phyloP scores from a whole-genome alignment of 2,329 filamentous ascomycete species.

The Penicillium crustosum region DNA sequence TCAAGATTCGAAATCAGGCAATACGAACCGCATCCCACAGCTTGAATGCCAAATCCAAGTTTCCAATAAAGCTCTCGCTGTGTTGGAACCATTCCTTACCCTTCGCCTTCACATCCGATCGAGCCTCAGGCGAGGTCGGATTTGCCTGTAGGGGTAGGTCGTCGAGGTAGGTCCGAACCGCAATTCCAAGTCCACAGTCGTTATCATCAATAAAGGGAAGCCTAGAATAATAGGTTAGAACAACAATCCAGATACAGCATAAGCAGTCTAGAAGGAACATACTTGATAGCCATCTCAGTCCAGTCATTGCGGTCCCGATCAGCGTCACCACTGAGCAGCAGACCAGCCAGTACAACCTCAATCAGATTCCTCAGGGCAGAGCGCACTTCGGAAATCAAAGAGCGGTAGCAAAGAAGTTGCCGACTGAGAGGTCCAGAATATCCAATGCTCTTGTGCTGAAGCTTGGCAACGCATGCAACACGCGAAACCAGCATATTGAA shows the following conservation, averaged over 20 bases:
- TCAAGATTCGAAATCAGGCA: not conserved
- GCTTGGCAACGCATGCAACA: constrained; percentile 76
- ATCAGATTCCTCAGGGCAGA: constrained; percentile 77
- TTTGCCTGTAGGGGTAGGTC: constrained; percentile 58
- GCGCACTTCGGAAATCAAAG: constrained; percentile 76
- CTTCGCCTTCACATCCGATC: constrained; percentile 52
- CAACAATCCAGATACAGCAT: not conserved
- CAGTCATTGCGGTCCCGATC: constrained; percentile 68
- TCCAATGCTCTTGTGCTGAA: constrained; percentile 80
- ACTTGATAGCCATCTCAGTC: constrained; percentile 71
- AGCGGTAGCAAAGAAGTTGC: constrained; percentile 82
- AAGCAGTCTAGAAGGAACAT: constrained; percentile 33
- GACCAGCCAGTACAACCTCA: constrained; percentile 75
- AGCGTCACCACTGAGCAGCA: constrained; percentile 79
- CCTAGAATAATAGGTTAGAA: constrained; percentile 23
- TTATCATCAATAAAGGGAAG: constrained; percentile 48
- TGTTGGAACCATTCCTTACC: constrained; percentile 63
- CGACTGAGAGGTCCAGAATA: constrained; percentile 94
- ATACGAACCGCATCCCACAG: constrained; percentile 64
- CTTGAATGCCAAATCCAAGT: constrained; percentile 60
- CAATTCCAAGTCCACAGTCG: constrained; percentile 49
- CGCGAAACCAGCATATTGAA: constrained; percentile 82
- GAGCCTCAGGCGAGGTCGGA: constrained; percentile 51
- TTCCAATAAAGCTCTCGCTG: constrained; percentile 57
- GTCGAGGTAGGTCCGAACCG: constrained; percentile 50